Conservation (phyloP, 768 basidiomycete genomes). For the Russula brevipes region DNA sequence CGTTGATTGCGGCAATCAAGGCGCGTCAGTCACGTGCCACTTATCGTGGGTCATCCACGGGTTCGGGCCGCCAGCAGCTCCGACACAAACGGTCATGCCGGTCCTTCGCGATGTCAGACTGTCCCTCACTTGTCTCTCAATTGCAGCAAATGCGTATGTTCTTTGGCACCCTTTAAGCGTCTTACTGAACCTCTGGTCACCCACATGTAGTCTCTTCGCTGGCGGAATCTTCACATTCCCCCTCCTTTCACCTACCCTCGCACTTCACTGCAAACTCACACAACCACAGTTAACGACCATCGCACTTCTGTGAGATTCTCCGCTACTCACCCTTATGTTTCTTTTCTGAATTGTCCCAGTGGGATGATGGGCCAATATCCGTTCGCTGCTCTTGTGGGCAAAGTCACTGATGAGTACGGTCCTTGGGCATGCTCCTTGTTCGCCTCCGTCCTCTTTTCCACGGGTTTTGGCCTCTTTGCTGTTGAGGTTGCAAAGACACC, state of each 20-base stretch:
- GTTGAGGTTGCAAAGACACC: constrained; percentile 48
- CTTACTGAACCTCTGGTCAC: neutral
- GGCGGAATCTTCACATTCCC: constrained; percentile 82
- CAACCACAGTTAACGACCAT: constrained; percentile 79
- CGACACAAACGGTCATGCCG: neutral
- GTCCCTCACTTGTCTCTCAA: constrained; percentile 44
- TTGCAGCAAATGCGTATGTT: constrained; percentile 60
- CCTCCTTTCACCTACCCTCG: constrained; percentile 60
- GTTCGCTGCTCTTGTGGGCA: constrained; percentile 63
- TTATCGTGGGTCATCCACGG: too few relatives aligned
- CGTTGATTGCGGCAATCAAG: too few relatives aligned
- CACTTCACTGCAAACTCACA: constrained; percentile 52
- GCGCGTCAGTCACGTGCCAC: too few relatives aligned
- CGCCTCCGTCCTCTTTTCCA: constrained; percentile 52
- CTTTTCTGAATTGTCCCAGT: constrained; percentile 34
- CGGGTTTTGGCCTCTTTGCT: constrained; percentile 61
- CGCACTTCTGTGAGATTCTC: constrained; percentile 56
- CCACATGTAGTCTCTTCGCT: constrained; percentile 57
- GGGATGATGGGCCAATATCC: constrained; percentile 83
- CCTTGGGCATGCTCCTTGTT: constrained; percentile 62
- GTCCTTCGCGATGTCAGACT: constrained; percentile 25
- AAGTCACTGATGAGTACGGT: constrained; percentile 60
- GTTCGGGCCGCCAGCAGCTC: too few relatives aligned
- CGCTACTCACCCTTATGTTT: neutral
- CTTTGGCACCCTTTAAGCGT: neutral